Conservation (phyloP, 2,329 filamentous ascomycete species). For the Epichloe glyceriae region DNA sequence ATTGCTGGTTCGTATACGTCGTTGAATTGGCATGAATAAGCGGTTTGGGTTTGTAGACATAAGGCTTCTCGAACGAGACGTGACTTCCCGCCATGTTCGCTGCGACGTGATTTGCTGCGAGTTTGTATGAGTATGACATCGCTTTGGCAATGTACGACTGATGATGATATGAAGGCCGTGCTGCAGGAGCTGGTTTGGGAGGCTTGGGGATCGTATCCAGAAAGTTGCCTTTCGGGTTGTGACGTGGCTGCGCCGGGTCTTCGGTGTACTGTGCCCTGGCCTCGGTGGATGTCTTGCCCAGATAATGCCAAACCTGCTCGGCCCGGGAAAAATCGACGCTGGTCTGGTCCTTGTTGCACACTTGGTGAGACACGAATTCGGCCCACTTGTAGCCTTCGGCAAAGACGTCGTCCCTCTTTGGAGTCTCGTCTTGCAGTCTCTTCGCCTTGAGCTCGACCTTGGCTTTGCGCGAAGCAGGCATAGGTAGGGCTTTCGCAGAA, state of each 20-base stretch:
- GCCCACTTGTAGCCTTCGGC: slow-evolving; percentile 59
- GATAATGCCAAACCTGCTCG: slow-evolving; percentile 77
- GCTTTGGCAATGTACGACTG: slow-evolving; percentile 8
- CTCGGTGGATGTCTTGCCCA: slow-evolving; percentile 77
- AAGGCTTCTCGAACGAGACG: slow-evolving; percentile 31
- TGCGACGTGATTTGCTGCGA: slow-evolving; percentile 1
- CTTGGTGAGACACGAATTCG: slow-evolving; percentile 60
- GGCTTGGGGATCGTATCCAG: slow-evolving; percentile 54
- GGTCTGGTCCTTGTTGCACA: slow-evolving; percentile 45
- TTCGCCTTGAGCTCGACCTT: slow-evolving; percentile 57
- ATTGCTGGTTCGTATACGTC: slow-evolving; percentile 15
- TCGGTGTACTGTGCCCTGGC: slow-evolving; percentile 85
- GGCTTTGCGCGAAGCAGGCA: slow-evolving; percentile 50
- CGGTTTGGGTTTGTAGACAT: slow-evolving; percentile 38
- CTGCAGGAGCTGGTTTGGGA: slow-evolving; percentile 21
- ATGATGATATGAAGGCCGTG: slow-evolving; percentile 11
- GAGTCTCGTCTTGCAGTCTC: slow-evolving; percentile 46
- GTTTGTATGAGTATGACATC: slow-evolving; percentile 5
- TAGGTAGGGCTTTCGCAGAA: slow-evolving; percentile 56
- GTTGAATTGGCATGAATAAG: slow-evolving; percentile 8
- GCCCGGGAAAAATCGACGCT: slow-evolving; percentile 61
- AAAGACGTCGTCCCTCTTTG: slow-evolving; percentile 53
- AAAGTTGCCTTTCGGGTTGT: slow-evolving; percentile 61
- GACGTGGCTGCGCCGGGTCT: slow-evolving; percentile 43
- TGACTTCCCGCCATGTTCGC: neutral